These are phyloP conservation scores for Sanghuangporus sanghuang DNA, from an alignment of 1,284 basidiomycete genomes.

Conservation along the genomic window DNA sequence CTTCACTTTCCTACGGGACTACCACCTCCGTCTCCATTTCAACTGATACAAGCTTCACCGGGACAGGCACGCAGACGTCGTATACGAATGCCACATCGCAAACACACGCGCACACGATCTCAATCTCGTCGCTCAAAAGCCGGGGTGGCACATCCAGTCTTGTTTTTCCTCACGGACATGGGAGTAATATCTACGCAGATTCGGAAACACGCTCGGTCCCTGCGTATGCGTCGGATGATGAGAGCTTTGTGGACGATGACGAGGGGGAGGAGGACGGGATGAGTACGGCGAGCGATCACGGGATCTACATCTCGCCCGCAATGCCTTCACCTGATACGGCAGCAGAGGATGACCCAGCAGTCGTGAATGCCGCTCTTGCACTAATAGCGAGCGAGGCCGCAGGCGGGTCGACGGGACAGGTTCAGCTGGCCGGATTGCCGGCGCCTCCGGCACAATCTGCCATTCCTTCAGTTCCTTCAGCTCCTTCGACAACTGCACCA, in stretches of 20 bases:
- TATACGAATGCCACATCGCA: not conserved
- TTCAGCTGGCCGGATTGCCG: not conserved
- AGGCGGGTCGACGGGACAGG: not conserved
- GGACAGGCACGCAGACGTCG: constrained; percentile 1
- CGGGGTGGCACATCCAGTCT: not conserved
- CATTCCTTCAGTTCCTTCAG: not conserved
- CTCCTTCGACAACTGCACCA: not conserved
- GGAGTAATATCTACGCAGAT: not conserved
- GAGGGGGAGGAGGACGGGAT: constrained; percentile 1
- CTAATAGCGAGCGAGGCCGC: constrained; percentile 1
- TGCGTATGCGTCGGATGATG: constrained; percentile 1
- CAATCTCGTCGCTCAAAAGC: constrained; percentile 12
- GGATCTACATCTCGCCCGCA: constrained; percentile 15
- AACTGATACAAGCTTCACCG: not conserved
- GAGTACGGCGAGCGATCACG: constrained; percentile 8
- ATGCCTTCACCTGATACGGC: constrained; percentile 7
- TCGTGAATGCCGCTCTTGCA: constrained; percentile 10
- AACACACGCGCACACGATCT: constrained; percentile 4
- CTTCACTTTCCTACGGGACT: constrained; percentile 9
- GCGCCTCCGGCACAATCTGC: not conserved
- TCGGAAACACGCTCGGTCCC: constrained; percentile 3
- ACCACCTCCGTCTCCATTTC: not conserved
- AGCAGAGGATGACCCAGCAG: constrained; percentile 8
- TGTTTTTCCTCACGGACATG: not conserved
- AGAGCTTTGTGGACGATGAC: not conserved